Percentiles rank a stretch among this genome's conserved stretches.
These are phyloP conservation scores for Aspergillus persii DNA, from an alignment of 2,329 filamentous ascomycete genomes.

Conservation along the genomic window DNA sequence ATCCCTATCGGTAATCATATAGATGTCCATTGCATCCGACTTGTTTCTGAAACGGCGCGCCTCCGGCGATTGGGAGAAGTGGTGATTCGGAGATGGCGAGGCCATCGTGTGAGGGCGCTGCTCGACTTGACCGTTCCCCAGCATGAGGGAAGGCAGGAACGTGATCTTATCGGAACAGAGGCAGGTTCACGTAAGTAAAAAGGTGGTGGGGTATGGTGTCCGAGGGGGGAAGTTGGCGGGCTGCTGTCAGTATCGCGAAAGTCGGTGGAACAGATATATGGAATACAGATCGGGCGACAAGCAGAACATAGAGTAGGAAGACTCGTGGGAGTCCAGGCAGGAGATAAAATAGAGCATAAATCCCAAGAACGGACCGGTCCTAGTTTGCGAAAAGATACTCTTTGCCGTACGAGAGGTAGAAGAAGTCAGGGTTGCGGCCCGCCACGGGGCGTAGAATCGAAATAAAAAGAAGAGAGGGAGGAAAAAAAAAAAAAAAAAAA, in stretches of 20 bases:
- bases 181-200: neutral
- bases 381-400: constrained; percentile 1
- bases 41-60: constrained; percentile 32
- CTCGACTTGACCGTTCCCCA: constrained; percentile 22
- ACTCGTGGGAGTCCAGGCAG: neutral
- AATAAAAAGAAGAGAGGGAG: neutral
- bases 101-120: constrained; percentile 18
- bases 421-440: neutral
- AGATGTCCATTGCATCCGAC: constrained; percentile 38
- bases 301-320: constrained; percentile 5
- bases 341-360: neutral
- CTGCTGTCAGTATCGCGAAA: constrained; percentile 3
- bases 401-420: neutral
- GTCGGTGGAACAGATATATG: constrained; percentile 4
- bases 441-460: neutral
- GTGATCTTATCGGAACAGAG: neutral
- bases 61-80: constrained; percentile 24
- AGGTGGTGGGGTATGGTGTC: neutral
- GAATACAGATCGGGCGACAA: constrained; percentile 1
- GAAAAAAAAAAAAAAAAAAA: constrained; percentile 1
- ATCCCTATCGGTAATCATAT: constrained; percentile 33
- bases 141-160: constrained; percentile 14
- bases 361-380: neutral
- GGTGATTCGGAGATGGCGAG: constrained; percentile 21
- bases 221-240: neutral